Base-by-base conservation (phyloP, 768 basidiomycete species). In the Lactarius pseudohatsudake region DNA sequence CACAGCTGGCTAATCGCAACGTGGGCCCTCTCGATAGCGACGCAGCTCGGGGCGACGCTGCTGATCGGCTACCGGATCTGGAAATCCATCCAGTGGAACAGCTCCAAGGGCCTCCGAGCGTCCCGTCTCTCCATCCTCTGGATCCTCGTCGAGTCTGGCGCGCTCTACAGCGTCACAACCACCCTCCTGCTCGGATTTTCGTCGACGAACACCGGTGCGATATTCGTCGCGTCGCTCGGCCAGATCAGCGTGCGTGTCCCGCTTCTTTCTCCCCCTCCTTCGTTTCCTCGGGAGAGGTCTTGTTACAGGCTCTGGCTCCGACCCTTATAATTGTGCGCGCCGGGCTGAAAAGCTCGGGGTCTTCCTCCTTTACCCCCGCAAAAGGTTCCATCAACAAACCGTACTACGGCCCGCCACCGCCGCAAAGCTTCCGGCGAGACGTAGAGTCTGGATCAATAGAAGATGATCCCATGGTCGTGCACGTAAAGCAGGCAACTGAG, bases 131-230 rank as follows among this genome's bases (percentile, higher is more conserved):
- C 43, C 18, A 3, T 60, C n/a, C 67, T 68, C 54, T 65, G 64
- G 67, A 68, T 65, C 20, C 40, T 68, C 26, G 64, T 68, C 59
- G 67, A 68, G 43, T 68, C 64, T 4, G 67, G 67, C 22, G 67
- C 67, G 9, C 36, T 65, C 22, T 68, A 68, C n/a, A 66, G 59
- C 43, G 7, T 57, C 53, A 68, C 54, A 1, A 65, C 59, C 16
- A 50, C 28, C 40, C 26, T 58, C 20, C 22, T 64, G 50, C 67
- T 68, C 54, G 67, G 41, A 1, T 66, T 68, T 45, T 65, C 57
- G 26, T 22, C 6, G 53, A 41, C 63, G 18, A 64, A 64, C 43
- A 53, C 26, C 13, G 64, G 64, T 4, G 43, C 34, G 11, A 26
- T 68, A 54, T 55, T 68, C 36, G 32, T 15, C 2, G 58, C 59